Conservation (phyloP, 2,329 filamentous ascomycete genomes). For the Pestalotiopsis sp. region DNA sequence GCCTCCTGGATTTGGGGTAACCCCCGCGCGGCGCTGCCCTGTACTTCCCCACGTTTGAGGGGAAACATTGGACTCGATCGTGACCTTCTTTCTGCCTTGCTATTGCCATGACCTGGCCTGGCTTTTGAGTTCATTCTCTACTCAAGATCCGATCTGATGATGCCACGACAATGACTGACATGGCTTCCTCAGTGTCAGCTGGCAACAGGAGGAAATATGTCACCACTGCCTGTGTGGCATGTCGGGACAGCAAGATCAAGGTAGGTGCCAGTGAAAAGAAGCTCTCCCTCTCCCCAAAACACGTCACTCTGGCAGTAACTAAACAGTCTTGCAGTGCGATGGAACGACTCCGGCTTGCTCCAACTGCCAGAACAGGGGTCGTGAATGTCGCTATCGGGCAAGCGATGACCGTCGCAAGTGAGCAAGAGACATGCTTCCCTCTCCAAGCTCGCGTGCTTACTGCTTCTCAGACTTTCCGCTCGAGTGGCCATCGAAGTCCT, state of each 20-base stretch:
- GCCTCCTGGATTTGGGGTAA: neutral
- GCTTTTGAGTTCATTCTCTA: neutral
- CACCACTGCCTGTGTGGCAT: neutral
- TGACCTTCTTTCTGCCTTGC: neutral
- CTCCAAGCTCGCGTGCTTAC: neutral
- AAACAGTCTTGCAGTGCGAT: neutral
- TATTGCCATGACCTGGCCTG: neutral
- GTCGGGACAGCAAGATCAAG: slow-evolving; percentile 1
- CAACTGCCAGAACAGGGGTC: neutral
- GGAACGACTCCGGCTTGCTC: neutral
- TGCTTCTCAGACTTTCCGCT: neutral
- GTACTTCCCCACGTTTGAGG: neutral
- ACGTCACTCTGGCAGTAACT: neutral
- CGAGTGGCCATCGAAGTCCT: neutral
- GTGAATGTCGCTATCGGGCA: slow-evolving; percentile 1
- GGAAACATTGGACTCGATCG: neutral
- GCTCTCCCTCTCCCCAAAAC: neutral
- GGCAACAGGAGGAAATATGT: neutral
- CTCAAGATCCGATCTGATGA: neutral
- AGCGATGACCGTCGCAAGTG: slow-evolving; percentile 1
- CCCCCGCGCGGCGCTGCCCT: neutral
- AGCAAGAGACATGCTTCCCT: neutral
- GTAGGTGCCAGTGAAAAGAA: neutral
- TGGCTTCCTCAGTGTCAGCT: neutral
- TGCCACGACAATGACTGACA: neutral